Conservation (phyloP, 345 rosid genomes). For the Cardamine resedifolia region DNA sequence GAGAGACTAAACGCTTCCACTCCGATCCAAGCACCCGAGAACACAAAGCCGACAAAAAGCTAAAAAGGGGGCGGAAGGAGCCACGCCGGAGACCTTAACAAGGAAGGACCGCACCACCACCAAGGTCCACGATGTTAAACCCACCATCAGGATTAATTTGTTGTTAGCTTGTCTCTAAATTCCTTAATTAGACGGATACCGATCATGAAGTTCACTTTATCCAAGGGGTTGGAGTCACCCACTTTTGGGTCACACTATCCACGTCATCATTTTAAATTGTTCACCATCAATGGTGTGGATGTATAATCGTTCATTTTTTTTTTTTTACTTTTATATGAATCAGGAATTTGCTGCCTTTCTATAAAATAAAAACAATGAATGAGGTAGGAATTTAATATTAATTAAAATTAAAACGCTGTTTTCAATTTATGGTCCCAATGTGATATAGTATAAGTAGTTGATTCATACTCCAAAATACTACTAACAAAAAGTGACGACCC, state of each 20-base stretch:
- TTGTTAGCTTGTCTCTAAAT: constrained; percentile 22
- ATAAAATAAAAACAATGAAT: not conserved
- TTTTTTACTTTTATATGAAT: too few relatives aligned
- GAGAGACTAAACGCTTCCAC: too few relatives aligned
- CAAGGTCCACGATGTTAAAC: too few relatives aligned
- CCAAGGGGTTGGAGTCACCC: constrained; percentile 10
- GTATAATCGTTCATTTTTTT: too few relatives aligned
- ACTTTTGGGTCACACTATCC: not conserved
- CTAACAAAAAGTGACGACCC: not conserved
- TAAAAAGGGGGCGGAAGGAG: too few relatives aligned
- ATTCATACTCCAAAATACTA: not conserved
- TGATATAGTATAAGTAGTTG: not conserved
- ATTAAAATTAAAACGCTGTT: not conserved
- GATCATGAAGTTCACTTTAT: constrained; percentile 2
- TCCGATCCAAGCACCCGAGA: too few relatives aligned
- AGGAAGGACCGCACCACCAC: too few relatives aligned
- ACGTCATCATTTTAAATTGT: not conserved
- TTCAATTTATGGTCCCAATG: constrained; percentile 23
- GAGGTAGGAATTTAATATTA: not conserved
- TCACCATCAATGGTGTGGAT: not conserved
- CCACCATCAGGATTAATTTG: too few relatives aligned
- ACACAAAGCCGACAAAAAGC: too few relatives aligned
- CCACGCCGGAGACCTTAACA: too few relatives aligned
- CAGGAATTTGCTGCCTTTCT: not conserved
- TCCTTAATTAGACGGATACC: not conserved